These are phyloP conservation scores for Microbotryum silenes-acaulis DNA, from an alignment of 1,284 basidiomycete species.

Conservation along the genomic window DNA sequence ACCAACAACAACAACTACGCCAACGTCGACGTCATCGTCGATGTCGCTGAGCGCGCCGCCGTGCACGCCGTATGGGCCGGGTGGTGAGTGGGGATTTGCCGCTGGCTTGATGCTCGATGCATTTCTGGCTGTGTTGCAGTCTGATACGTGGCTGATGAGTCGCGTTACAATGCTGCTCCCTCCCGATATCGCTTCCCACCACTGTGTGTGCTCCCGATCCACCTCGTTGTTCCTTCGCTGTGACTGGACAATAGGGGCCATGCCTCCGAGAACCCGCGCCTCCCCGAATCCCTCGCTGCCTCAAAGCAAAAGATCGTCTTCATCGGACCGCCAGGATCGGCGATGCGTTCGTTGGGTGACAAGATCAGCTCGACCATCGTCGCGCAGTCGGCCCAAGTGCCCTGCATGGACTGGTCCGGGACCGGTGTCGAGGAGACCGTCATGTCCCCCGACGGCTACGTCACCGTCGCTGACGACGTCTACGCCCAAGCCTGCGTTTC, in stretches of 20 bases:
- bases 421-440: conserved; percentile 85
- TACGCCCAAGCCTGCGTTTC: conserved; percentile 87
- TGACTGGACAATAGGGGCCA: conserved; percentile 56
- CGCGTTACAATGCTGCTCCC: too few species aligned
- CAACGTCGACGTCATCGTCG: conserved; percentile 98
- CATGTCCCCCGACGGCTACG: conserved; percentile 79
- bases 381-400: conserved; percentile 93
- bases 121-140: too few species aligned
- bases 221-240: background rate
- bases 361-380: conserved; percentile 99
- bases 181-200: background rate
- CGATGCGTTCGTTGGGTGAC: conserved; percentile 98
- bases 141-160: too few species aligned
- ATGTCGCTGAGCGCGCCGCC: conserved; percentile 91
- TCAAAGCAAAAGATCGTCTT: conserved; percentile 96
- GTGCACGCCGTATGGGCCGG: conserved; percentile 99
- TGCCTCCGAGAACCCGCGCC: conserved; percentile 95
- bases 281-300: conserved; percentile 89
- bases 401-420: conserved; percentile 98
- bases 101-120: background rate
- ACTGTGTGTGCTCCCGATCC: too few species aligned
- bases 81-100: conserved; percentile 52
- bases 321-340: conserved; percentile 96
- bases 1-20: conserved; percentile 99
- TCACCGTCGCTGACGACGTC: conserved; percentile 85